Evolutionary conservation across 2,329 filamentous ascomycete species (phyloP).

Genomic region (Catunica adiposa): DNA sequence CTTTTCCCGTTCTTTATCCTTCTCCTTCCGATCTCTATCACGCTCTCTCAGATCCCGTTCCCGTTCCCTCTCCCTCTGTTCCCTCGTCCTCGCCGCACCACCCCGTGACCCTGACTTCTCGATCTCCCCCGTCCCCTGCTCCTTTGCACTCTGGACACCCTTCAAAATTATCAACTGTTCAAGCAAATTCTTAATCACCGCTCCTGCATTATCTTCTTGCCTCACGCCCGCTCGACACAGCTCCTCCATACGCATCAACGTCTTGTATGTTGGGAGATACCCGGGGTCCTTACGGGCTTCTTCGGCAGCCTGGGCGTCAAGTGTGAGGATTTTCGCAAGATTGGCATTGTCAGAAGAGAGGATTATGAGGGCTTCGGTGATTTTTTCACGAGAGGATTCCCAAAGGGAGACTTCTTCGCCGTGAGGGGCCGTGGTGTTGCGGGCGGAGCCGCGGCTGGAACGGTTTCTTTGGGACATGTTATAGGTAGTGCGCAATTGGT

Average conservation of each 20-base stretch:
- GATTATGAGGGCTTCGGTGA: slow-evolving; percentile 25
- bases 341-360: slow-evolving; percentile 29
- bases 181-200: slow-evolving; percentile 23
- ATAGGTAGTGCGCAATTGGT: not conserved
- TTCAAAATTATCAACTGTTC: slow-evolving; percentile 28
- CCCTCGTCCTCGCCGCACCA: slow-evolving; percentile 8
- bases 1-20: not conserved
- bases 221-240: slow-evolving; percentile 28
- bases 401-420: slow-evolving; percentile 30
- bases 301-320: slow-evolving; percentile 27
- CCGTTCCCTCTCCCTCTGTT: slow-evolving; percentile 5
- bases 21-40: too few relatives aligned
- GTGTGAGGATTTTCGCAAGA: slow-evolving; percentile 23
- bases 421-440: slow-evolving; percentile 27
- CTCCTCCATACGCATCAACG: slow-evolving; percentile 29
- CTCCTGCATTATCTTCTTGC: slow-evolving; percentile 24
- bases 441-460: slow-evolving; percentile 28
- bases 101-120: slow-evolving; percentile 6
- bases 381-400: slow-evolving; percentile 25
- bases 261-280: slow-evolving; percentile 14
- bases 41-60: slow-evolving; percentile 5
- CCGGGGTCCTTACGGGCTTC: slow-evolving; percentile 23
- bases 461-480: slow-evolving; percentile 30
- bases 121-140: slow-evolving; percentile 19
- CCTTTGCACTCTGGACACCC: slow-evolving; percentile 28